Percentiles rank a stretch among this genome's conserved stretches.
Conservation (phyloP, 1,139 yeast species). For the Yamadazyma spencermartinsiae region DNA sequence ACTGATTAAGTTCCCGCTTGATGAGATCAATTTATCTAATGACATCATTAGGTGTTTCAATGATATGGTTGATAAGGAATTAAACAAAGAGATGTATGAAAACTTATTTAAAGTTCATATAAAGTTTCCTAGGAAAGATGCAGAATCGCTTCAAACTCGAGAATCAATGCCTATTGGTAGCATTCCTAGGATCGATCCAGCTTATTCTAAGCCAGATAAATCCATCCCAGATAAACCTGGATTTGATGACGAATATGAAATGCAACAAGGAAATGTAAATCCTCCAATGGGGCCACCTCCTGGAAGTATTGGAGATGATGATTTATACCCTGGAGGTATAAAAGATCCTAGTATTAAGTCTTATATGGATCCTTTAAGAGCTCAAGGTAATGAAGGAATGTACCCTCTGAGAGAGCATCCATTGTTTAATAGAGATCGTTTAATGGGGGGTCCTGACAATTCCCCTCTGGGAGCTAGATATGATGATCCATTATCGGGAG, state of each 20-base stretch:
- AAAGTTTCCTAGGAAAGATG: constrained; percentile 5
- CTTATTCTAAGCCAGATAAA: constrained; percentile 7
- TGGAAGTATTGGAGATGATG: constrained; percentile 44
- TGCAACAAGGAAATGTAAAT: constrained; percentile 18
- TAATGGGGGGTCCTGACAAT: constrained; percentile 20
- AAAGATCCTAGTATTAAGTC: constrained; percentile 34
- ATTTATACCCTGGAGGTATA: constrained; percentile 49
- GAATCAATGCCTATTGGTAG: background rate
- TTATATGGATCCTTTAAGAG: constrained; percentile 18
- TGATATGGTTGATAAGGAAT: constrained; percentile 12
- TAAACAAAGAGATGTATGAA: constrained; percentile 8
- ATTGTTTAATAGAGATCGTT: constrained; percentile 30
- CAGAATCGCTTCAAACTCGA: background rate
- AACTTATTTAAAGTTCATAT: constrained; percentile 10
- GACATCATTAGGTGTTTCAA: constrained; percentile 28
- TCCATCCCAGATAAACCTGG: constrained; percentile 45
- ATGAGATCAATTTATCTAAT: constrained; percentile 23
- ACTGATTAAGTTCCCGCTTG: constrained; percentile 25
- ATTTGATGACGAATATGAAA: constrained; percentile 59
- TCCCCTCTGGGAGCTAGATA: constrained; percentile 55
- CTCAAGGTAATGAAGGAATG: constrained; percentile 48
- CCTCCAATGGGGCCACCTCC: constrained; percentile 21
- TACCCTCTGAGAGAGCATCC: constrained; percentile 54
- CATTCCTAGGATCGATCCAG: constrained; percentile 11
- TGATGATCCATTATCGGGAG: constrained; percentile 51